These are phyloP conservation scores for Phytophthora palmivora DNA, from an alignment of 352 stramenopile genomes.

Conservation along the genomic window DNA sequence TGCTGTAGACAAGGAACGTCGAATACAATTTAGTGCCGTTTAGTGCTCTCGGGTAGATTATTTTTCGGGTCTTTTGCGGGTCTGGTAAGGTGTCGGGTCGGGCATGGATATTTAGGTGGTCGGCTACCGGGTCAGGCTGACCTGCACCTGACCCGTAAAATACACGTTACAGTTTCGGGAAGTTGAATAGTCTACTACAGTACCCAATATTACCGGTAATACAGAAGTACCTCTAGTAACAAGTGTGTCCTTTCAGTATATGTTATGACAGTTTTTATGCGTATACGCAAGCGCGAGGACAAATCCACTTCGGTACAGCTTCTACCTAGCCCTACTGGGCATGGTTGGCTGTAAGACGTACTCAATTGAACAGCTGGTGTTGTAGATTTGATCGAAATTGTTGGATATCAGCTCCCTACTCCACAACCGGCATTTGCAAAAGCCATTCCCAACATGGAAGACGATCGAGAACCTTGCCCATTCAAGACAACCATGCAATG, in stretches of 20 bases:
- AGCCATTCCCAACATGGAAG: conserved; percentile 17
- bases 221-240: neutral
- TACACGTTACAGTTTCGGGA: neutral
- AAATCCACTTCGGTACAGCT: too few species aligned
- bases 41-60: too few species aligned
- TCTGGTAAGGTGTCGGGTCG: neutral
- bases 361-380: too few species aligned
- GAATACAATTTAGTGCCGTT: too few species aligned
- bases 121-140: too few species aligned
- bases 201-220: neutral
- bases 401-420: neutral
- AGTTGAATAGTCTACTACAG: neutral
- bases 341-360: too few species aligned
- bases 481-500: conserved; percentile 16
- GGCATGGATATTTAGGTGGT: neutral
- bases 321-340: too few species aligned
- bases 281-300: neutral
- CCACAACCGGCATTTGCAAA: neutral
- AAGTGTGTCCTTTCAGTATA: conserved; percentile 5
- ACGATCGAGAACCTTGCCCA: conserved; percentile 7
- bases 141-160: neutral
- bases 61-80: neutral
- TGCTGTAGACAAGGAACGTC: too few species aligned
- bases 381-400: neutral
- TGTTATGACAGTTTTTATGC: neutral